Base-by-base conservation (phyloP, 352 stramenopile species). In the Phytophthora chlamydospora region DNA sequence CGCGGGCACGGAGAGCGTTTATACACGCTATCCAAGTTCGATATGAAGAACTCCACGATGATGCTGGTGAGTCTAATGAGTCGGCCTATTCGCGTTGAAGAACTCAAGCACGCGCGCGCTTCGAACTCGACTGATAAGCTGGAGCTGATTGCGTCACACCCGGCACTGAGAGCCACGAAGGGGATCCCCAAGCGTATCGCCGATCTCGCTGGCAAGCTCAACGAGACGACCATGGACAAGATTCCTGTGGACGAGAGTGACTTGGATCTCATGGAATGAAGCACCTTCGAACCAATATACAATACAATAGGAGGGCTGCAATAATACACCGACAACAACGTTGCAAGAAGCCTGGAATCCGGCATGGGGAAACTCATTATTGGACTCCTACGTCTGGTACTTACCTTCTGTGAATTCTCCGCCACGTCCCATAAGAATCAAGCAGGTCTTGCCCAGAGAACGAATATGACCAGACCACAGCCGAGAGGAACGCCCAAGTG, bases 21-120 rank as follows among this genome's bases (percentile, higher is more conserved):
- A 44, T 92, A 89, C 36, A 74, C 70, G 24, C 71, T 92, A 11
- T 80, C 73, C 16, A 83, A 73, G 29, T 92, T 92, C 67, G 75
- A 77, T 16, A 73, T 83, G 42, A 90, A 90, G 61, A 89, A 74
- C 62, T 65, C 83, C 16, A 86, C 80, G 6, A 89, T 86, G 66
- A 83, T 92, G 80, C 61, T 92, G 6, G 68, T 92, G 45, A 86
- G 80, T 63, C 73, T 92, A 17, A 75, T 90, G 62, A 92, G 81
- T 49, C 83, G 83, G 11, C 78, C 80, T 1, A 88, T 92, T 49
- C 80, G 80, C 17, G 24, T 89, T 5, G 81, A 92, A 36, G 83
- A 92, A 38, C 63, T 92, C 12, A 85, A 85, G 51, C 70, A 61
- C 19, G 64, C 80, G 21, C 55, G 56, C 7, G 29, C 41, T 27